A percentile compares a stretch with the other conserved stretches of the same genome.
Conservation (phyloP, 108 stramenopile species). For the Cyclotella kingstonii region DNA sequence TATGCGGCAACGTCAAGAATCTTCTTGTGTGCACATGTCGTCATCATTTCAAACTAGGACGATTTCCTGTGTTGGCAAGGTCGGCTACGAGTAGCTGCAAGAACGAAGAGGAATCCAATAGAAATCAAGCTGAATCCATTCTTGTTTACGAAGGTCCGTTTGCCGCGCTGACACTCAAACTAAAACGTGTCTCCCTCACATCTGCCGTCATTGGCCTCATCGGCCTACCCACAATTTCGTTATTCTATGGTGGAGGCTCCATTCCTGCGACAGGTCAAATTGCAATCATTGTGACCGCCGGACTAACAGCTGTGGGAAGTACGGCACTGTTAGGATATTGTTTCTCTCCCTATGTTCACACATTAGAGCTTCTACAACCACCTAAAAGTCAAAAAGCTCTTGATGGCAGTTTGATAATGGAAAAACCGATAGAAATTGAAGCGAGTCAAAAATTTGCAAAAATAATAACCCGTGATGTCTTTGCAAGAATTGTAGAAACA, state of each 20-base stretch:
- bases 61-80: no score
- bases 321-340: constrained; percentile 79
- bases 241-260: constrained; percentile 45
- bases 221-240: constrained; percentile 64
- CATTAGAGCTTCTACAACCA: constrained; percentile 51
- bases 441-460: constrained; percentile 22
- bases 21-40: no score
- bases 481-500: constrained; percentile 56
- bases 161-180: constrained; percentile 59
- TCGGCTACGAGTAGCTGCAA: no score
- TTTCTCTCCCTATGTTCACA: constrained; percentile 79
- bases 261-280: constrained; percentile 62
- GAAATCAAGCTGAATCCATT: no score
- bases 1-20: no score
- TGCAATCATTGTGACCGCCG: constrained; percentile 64
- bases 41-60: no score
- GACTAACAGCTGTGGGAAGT: constrained; percentile 62
- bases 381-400: no score
- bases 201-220: constrained; percentile 62
- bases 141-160: constrained; percentile 74
- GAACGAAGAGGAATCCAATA: no score
- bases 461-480: constrained; percentile 65
- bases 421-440: neutral
- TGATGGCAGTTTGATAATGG: neutral
- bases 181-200: constrained; percentile 75